Evolutionary conservation across 1,139 yeast genomes (phyloP).

Genomic region (Diutina siamensis): DNA sequence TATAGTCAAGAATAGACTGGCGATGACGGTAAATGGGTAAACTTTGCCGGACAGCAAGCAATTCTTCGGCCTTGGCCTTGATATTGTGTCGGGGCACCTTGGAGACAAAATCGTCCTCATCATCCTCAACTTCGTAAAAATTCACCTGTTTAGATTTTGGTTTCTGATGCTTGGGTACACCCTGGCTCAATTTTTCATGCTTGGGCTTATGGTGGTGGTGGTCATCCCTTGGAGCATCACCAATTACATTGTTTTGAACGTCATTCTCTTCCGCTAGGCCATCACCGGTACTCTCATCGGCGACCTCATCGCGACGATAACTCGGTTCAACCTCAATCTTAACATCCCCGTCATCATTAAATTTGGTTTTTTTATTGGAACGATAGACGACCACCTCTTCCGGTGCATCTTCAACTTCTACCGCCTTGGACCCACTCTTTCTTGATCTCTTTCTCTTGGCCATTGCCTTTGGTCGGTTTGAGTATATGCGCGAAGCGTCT

Average conservation of each 20-base stretch:
- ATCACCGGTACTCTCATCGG: background rate
- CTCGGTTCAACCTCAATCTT: too few relatives aligned
- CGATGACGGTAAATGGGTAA: slow-evolving; percentile 5
- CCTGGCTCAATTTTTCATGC: too few relatives aligned
- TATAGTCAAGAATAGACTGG: slow-evolving; percentile 36
- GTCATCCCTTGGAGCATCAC: background rate
- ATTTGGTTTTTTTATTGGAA: slow-evolving; percentile 21
- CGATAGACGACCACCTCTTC: slow-evolving; percentile 8
- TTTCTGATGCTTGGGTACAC: too few relatives aligned
- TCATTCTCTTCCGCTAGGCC: background rate
- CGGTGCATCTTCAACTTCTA: slow-evolving; percentile 2
- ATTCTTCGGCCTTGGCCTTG: background rate
- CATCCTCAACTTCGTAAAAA: slow-evolving; percentile 15
- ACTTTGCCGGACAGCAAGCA: background rate
- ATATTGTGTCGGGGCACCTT: background rate
- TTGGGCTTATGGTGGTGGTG: background rate
- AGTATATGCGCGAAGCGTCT: too few relatives aligned
- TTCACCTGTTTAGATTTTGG: slow-evolving; percentile 7
- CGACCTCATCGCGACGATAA: background rate
- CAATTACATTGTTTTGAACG: too few relatives aligned
- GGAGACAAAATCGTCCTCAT: slow-evolving; percentile 8
- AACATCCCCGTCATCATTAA: slow-evolving; percentile 15
- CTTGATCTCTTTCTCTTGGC: slow-evolving; percentile 10
- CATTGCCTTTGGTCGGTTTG: too few relatives aligned
- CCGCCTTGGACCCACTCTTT: slow-evolving; percentile 8